Percentiles rank a stretch among this genome's conserved stretches.
These are phyloP conservation scores for Arthrinium phaeospermum DNA, from an alignment of 2,329 filamentous ascomycete species.

Conservation along the genomic window DNA sequence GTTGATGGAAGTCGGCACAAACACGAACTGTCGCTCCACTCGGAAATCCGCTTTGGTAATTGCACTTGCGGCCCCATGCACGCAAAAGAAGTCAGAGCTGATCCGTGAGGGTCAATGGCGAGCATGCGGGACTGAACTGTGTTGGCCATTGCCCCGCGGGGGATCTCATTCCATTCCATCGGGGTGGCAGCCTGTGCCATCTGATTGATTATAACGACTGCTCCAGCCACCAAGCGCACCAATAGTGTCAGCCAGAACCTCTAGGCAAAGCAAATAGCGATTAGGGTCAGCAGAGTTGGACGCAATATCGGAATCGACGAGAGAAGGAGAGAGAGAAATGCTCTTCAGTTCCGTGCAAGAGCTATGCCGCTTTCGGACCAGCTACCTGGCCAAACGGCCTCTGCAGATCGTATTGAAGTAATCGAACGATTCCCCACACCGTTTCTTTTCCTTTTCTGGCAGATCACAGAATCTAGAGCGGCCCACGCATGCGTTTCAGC, in stretches of 20 bases:
- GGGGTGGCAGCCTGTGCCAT: background rate
- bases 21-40: background rate
- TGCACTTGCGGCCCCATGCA: background rate
- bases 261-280: background rate
- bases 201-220: background rate
- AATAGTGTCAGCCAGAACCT: background rate
- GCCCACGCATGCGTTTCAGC: background rate
- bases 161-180: no score
- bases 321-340: background rate
- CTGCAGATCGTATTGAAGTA: background rate
- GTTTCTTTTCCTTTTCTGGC: background rate
- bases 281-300: background rate
- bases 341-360: background rate
- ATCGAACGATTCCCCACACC: conserved; percentile 5
- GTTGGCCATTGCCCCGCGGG: background rate
- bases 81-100: background rate
- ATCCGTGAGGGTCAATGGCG: background rate
- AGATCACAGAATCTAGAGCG: background rate
- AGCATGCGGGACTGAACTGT: background rate
- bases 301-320: background rate
- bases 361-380: background rate
- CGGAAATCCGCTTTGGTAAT: background rate
- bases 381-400: background rate
- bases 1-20: no score
- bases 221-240: background rate